These are phyloP conservation scores for Volvox reticuliferus DNA, from an alignment of 139 green algal species.

Conservation along the genomic window DNA sequence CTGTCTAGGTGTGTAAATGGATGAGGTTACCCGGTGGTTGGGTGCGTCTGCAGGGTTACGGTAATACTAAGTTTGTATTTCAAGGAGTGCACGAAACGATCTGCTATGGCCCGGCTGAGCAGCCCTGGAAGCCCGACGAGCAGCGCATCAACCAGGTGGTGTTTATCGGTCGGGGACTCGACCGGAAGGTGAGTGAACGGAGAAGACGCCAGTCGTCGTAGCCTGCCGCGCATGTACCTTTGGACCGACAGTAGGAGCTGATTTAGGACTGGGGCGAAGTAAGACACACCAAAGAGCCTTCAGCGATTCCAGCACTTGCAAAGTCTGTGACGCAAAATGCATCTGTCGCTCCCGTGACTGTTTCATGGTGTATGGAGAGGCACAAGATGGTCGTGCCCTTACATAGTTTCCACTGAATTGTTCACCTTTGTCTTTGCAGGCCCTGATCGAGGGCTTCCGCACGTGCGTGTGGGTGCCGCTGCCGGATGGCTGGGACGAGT, in stretches of 20 bases:
- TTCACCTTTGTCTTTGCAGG: no score
- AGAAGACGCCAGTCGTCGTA: no score
- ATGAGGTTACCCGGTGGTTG: neutral
- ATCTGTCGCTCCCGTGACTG: slow-evolving; percentile 52
- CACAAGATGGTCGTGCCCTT: no score
- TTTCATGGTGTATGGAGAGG: no score
- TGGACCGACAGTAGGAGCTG: no score
- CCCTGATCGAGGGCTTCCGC: slow-evolving; percentile 74
- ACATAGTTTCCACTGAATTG: no score
- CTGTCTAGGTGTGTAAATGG: neutral
- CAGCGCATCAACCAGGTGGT: slow-evolving; percentile 84
- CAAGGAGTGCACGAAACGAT: slow-evolving; percentile 92
- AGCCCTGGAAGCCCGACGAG: slow-evolving; percentile 76
- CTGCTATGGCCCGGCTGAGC: slow-evolving; percentile 78
- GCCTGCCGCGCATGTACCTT: no score
- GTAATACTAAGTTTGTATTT: slow-evolving; percentile 87
- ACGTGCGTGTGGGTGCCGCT: slow-evolving; percentile 84
- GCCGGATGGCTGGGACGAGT: slow-evolving; percentile 84
- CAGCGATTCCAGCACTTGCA: no score
- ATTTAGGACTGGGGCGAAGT: no score
- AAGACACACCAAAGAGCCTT: no score
- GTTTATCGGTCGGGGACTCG: slow-evolving; percentile 85
- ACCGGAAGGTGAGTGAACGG: slow-evolving; percentile 59
- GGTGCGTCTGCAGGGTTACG: slow-evolving; percentile 53
- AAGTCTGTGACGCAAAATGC: neutral